Evolutionary conservation across 2,329 filamentous ascomycete genomes (phyloP).

Genomic region (Verticillium longisporum): DNA sequence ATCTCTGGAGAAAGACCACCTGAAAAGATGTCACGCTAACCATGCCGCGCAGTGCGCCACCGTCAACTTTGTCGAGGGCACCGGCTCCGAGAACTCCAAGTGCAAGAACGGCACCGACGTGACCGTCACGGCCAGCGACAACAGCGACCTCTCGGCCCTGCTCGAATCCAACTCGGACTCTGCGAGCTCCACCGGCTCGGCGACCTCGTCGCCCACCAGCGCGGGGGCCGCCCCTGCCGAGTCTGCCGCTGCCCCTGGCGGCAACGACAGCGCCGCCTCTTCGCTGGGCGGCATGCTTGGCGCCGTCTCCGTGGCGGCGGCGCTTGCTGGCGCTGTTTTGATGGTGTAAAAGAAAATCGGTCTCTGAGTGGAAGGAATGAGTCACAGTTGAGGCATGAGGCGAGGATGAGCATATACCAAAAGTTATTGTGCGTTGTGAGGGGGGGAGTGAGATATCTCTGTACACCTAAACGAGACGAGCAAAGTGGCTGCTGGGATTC

Average conservation of each 20-base stretch:
- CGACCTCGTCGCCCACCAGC: not conserved
- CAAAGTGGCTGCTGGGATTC: too few relatives aligned
- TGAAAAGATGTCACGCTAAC: too few relatives aligned
- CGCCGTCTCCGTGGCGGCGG: constrained; percentile 4
- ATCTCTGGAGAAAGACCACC: not conserved
- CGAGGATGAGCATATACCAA: not conserved
- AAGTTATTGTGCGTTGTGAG: not conserved
- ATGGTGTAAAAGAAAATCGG: constrained; percentile 1
- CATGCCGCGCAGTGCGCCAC: constrained; percentile 37
- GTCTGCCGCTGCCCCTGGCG: not conserved
- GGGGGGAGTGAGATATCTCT: not conserved
- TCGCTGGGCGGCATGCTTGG: not conserved
- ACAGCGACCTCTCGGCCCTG: constrained; percentile 25
- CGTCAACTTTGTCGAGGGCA: constrained; percentile 46
- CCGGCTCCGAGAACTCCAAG: constrained; percentile 19
- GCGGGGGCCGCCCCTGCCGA: constrained; percentile 1
- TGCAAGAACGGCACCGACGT: constrained; percentile 30
- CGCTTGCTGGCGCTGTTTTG: constrained; percentile 8
- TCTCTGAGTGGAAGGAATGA: too few relatives aligned
- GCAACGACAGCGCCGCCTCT: constrained; percentile 4
- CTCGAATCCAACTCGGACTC: constrained; percentile 13
- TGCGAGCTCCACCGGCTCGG: not conserved
- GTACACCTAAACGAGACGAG: not conserved
- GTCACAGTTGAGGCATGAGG: too few relatives aligned
- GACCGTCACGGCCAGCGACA: constrained; percentile 19